Evolutionary conservation across 306 rosid species (phyloP), one percentile per base, ranked within the genome.

Genomic region (Trifolium dubium): DNA sequence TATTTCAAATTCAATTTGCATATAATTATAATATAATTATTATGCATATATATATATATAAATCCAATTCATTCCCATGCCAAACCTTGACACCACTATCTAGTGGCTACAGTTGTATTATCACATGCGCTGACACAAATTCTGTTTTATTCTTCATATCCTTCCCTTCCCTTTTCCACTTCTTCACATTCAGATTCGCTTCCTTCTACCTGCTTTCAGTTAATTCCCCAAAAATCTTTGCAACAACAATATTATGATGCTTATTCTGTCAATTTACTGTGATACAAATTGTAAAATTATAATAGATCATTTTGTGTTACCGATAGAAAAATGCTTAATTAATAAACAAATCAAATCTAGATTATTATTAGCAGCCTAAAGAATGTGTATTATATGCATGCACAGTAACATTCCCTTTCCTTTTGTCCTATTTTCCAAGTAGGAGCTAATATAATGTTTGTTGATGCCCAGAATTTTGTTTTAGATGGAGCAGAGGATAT

Each of bases 71-170:
- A 55, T 62, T 62, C 51, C 71, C 62, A 69, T 70, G 58, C 83
- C 77, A 56, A 76, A 61, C 61, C 58, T 63, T 75, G 46, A 23
- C 54, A 69, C 77, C 77, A 31, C 64, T 61, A 49, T 56, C 72
- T 67, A 73, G 61, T 62, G 79, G 73, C 80, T 66, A 69, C 47
- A 74, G 58, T 58, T 80, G 77, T 63, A 40, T 90, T 53, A 40
- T 90, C 96, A 90, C 96, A 86, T 90, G 93, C 72, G 70, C 90
- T 86, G 89, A 83, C 86, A 85, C 75, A 7, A 9, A 18, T 54
- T 79, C 73, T 88, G 93, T 86, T 82, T 85, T 86, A 80, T 88
- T 90, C 89, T 81, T 80, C 78, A 72, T 77, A 78, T 82, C 85
- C 10, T 83, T 80, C 78, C 65, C 61, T 79, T 79, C 78, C 65